A percentile compares a stretch with the other conserved stretches of the same genome.
phyloP scores from a whole-genome alignment of 306 rosid species.

The Quercus variabilis region DNA sequence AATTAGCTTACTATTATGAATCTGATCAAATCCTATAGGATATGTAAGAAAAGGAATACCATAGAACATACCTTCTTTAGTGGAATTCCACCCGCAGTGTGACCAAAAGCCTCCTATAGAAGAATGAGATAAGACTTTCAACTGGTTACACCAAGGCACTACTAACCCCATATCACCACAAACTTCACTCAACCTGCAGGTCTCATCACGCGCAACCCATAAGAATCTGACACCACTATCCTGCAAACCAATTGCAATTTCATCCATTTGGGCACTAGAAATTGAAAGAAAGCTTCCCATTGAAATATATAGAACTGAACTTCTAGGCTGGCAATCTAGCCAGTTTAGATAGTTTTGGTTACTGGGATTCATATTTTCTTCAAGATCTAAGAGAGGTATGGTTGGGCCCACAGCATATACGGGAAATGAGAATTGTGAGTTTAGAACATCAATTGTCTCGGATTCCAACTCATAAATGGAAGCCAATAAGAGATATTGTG shows the following conservation, averaged over 20 bases:
- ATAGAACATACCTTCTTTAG: neutral
- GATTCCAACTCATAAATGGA: conserved; percentile 48
- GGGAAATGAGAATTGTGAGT: conserved; percentile 30
- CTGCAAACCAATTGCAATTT: neutral
- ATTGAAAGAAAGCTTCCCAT: neutral
- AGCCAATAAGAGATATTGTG: conserved; percentile 39
- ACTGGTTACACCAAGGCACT: neutral
- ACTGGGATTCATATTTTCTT: neutral
- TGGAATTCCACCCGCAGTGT: conserved; percentile 2
- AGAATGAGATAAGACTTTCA: neutral
- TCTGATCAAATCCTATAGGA: neutral
- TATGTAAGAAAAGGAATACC: neutral
- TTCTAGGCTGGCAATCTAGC: conserved; percentile 33
- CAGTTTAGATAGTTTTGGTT: conserved; percentile 28
- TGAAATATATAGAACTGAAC: neutral
- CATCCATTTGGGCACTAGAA: neutral
- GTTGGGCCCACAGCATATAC: conserved; percentile 52
- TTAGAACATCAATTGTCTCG: conserved; percentile 28
- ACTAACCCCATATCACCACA: neutral
- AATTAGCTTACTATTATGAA: neutral
- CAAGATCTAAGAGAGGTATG: conserved; percentile 38
- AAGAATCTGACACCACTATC: neutral
- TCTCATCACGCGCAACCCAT: neutral
- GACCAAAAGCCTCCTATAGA: neutral
- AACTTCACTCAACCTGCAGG: neutral